Evolutionary conservation across 371 early-diverging fungal genomes (phyloP), one percentile per base, ranked within the genome.

Genomic region (Smittium culicis): DNA sequence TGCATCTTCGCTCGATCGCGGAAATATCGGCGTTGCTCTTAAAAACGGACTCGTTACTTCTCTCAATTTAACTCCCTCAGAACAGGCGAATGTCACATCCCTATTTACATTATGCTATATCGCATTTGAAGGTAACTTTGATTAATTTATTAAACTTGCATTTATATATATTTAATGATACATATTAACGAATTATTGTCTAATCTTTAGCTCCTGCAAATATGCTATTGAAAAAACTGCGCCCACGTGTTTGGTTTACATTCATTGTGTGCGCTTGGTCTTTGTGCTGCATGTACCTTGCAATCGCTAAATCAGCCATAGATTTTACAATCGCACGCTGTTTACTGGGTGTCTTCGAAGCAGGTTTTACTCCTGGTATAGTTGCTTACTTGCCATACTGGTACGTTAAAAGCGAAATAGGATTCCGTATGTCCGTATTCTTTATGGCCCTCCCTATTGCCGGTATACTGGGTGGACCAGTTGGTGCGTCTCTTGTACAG

Each of bases 321-420:
- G 71, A 73, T 27, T 68, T 67, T 54, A 71, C 74, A 67, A 76
- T 76, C 24, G 64, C 77, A 32, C 79, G 88, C 2, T 85, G 85
- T 68, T 81, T 87, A 63, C 69, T 86, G n/a, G 89, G 89, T 33
- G 70, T 83, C 29, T 73, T 84, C 20, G 90, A 89, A 70, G 81
- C 83, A 64, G 88, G 85, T 3, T 82, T 88, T 69, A 83, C 85
- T 65, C 90, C 89, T 25, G 88, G 89, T 54, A 80, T 85, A 54
- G 75, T 86, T 20, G 87, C 78, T 67, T 81, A 84, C 71, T 72
- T 88, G 33, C 84, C 88, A 31, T 79, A 79, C 59, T 91, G 89
- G 89, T 91, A 90, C 67, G 84, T 81, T 16, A 76, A 80, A 28
- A 66, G 72, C 28, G 90, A 90, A 73, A 81, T 82, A 68, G 84